Evolutionary conservation across 306 rosid species (phyloP), one percentile per base, ranked within the genome.

Genomic region (Pyrus betulifolia): DNA sequence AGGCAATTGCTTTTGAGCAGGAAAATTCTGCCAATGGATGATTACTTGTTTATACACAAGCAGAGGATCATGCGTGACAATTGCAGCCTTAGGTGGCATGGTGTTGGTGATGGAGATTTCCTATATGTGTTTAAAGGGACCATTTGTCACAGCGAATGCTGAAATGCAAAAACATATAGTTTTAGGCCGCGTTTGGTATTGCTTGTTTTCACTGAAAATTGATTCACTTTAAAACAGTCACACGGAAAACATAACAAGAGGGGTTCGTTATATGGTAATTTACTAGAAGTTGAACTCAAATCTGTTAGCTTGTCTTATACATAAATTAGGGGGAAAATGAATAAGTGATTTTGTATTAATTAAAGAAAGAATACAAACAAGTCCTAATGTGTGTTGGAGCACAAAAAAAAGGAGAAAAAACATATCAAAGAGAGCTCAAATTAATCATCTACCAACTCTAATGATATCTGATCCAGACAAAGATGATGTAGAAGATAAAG

Each of bases 21-120:
- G 72, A 88, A 86, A 70, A 44, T 86, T 75, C 79, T 94, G 57
- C 96, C 96, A 12, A 38, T 23, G 57, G 92, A 89, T 76, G 92
- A 95, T 54, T 95, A 95, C 65, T 69, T 95, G 88, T 92, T 95
- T 69, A 88, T 95, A 67, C 98, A 95, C 81, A 89, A 70, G 68
- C 98, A 95, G 77, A 89, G 98, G 81, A 94, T 92, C 76, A 94
- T 92, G 98, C 86, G 86, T 30, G 93, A 89, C 45, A 78, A 81
- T 65, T 85, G 89, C 74, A 94, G 96, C 79, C 93, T 91, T 46
- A 70, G 85, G 57, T 92, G 97, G 96, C 97, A 95, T 76, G 97
- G 93, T 11, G 96, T 95, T 67, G 90, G 89, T 81, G 86, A 87
- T 79, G 97, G 98, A 11, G 97, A 94, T 74, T 69, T 77, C 76